Percentiles rank a stretch among this genome's conserved stretches.
Conservation (phyloP, 495 filamentous ascomycete genomes). For the Podospora didyma region DNA sequence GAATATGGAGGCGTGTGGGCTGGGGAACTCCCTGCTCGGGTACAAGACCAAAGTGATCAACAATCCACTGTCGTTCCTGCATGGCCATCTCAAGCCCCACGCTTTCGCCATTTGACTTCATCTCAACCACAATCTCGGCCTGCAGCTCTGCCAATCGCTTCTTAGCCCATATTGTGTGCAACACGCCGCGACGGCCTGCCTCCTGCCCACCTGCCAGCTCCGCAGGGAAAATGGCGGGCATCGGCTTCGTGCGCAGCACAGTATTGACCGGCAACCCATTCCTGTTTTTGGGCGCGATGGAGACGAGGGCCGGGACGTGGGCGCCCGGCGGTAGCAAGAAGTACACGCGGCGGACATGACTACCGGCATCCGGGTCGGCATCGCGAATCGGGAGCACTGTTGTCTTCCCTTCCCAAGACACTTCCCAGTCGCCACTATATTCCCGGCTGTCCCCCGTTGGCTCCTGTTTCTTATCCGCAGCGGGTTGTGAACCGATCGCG, state of each 20-base stretch:
- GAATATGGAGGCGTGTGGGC: slow-evolving; percentile 25
- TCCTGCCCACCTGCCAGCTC: slow-evolving; percentile 61
- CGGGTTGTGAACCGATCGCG: slow-evolving; percentile 33
- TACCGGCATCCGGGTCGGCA: slow-evolving; percentile 21
- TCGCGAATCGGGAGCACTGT: slow-evolving; percentile 63
- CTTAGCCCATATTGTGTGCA: slow-evolving; percentile 82
- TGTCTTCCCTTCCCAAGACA: slow-evolving; percentile 72
- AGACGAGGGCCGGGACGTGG: slow-evolving; percentile 63
- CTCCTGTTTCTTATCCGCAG: slow-evolving; percentile 9
- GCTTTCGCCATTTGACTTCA: slow-evolving; percentile 64
- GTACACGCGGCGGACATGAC: slow-evolving; percentile 58
- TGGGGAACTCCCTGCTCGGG: slow-evolving; percentile 22
- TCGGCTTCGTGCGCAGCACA: slow-evolving; percentile 58
- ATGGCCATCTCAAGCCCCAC: slow-evolving; percentile 76
- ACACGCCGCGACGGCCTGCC: slow-evolving; percentile 69
- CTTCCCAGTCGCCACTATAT: slow-evolving; percentile 55
- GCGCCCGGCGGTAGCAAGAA: slow-evolving; percentile 66
- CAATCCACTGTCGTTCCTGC: slow-evolving; percentile 77
- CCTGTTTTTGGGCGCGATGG: slow-evolving; percentile 48
- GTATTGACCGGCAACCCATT: not conserved
- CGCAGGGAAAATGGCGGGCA: slow-evolving; percentile 77
- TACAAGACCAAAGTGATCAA: slow-evolving; percentile 67
- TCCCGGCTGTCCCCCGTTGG: not conserved
- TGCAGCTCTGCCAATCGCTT: slow-evolving; percentile 67
- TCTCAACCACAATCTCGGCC: slow-evolving; percentile 64